Conservation (phyloP, 1,284 basidiomycete species). For the Ustilago curta region DNA sequence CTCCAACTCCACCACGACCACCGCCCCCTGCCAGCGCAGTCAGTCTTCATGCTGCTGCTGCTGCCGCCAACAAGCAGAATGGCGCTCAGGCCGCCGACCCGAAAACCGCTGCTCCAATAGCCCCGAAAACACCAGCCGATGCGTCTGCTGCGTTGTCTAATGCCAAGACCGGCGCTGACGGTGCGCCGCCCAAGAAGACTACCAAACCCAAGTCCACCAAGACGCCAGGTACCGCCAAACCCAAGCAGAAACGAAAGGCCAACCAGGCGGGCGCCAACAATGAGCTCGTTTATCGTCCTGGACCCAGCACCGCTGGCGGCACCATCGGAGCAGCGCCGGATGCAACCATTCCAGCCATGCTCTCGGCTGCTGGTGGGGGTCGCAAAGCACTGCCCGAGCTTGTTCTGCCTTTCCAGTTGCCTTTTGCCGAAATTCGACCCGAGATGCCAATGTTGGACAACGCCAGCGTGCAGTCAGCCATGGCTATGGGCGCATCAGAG, state of each 20-base stretch:
- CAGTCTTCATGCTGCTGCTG: conserved; percentile 34
- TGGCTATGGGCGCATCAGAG: conserved; percentile 50
- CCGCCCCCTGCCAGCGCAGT: conserved; percentile 39
- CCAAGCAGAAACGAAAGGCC: conserved; percentile 49
- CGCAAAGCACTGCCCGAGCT: conserved; percentile 59
- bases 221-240: conserved; percentile 30
- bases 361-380: conserved; percentile 55
- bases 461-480: conserved; percentile 42
- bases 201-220: conserved; percentile 24
- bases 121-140: conserved; percentile 1
- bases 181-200: conserved; percentile 21
- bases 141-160: conserved; percentile 1
- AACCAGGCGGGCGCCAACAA: conserved; percentile 33
- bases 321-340: conserved; percentile 54
- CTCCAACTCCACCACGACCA: conserved; percentile 15
- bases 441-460: conserved; percentile 50
- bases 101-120: conserved; percentile 10
- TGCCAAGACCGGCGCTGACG: conserved; percentile 6
- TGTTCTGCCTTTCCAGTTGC: conserved; percentile 55
- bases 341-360: conserved; percentile 34
- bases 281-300: conserved; percentile 33
- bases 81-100: conserved; percentile 6
- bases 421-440: conserved; percentile 35
- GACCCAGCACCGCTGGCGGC: conserved; percentile 52
- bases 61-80: conserved; percentile 19